A percentile compares a stretch with the other conserved stretches of the same genome.
These are phyloP conservation scores for Ogataea neopini DNA, from an alignment of 805 yeast species.

Conservation along the genomic window DNA sequence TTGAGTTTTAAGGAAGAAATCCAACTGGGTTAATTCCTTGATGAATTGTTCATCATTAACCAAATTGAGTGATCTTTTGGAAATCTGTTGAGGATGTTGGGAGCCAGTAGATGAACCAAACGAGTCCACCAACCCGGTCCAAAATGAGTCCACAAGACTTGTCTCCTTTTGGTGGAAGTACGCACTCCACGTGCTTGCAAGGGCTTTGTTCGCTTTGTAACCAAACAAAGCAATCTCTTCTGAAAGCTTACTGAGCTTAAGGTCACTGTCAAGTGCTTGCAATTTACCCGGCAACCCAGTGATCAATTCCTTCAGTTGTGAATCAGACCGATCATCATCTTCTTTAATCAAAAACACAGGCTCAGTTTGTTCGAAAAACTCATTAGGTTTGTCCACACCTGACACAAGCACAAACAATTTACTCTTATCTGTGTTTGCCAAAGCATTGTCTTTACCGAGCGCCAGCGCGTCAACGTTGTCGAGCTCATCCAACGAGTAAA, in stretches of 20 bases:
- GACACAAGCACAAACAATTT: conserved; percentile 41
- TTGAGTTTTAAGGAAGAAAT: conserved; percentile 37
- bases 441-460: conserved; percentile 20
- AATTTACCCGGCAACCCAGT: conserved; percentile 28
- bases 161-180: conserved; percentile 31
- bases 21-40: conserved; percentile 49
- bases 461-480: conserved; percentile 25
- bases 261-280: conserved; percentile 14
- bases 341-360: conserved; percentile 27
- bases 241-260: conserved; percentile 28
- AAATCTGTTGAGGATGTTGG: conserved; percentile 14
- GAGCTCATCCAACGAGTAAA: conserved; percentile 36
- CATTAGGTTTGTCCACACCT: conserved; percentile 42
- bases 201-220: conserved; percentile 12
- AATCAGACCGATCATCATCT: conserved; percentile 24
- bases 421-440: conserved; percentile 24
- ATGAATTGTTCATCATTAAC: conserved; percentile 50
- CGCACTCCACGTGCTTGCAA: conserved; percentile 27
- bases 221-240: conserved; percentile 29
- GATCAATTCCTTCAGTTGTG: conserved; percentile 25
- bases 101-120: conserved; percentile 13
- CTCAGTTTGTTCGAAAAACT: conserved; percentile 26
- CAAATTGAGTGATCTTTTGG: conserved; percentile 31
- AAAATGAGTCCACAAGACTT: conserved; percentile 37
- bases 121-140: conserved; percentile 37